Evolutionary conservation across 371 early-diverging fungal species (phyloP).

Genomic region (Thermomucor indicae-seudaticae): DNA sequence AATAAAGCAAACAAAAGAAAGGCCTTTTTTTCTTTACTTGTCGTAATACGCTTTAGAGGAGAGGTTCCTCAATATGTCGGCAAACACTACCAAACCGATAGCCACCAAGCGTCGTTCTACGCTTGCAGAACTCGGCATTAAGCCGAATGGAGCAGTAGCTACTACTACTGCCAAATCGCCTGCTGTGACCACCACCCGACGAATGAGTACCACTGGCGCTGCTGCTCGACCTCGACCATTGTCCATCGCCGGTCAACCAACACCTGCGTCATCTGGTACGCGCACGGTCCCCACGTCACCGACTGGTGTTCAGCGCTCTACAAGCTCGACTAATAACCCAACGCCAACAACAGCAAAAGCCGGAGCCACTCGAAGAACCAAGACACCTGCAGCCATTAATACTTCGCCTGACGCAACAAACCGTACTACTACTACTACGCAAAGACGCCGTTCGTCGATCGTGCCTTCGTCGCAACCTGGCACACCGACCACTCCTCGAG

Average conservation of each 20-base stretch:
- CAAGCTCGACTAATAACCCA: conserved; percentile 6
- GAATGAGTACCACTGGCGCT: conserved; percentile 3
- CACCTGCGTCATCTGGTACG: conserved; percentile 7
- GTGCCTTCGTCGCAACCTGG: background rate
- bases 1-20: too few relatives aligned
- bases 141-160: conserved; percentile 14
- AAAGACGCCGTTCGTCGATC: conserved; percentile 13
- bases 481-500: background rate
- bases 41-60: too few relatives aligned
- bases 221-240: conserved; percentile 9
- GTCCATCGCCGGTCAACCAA: conserved; percentile 15
- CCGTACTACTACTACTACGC: conserved; percentile 11
- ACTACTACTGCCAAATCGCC: conserved; percentile 12
- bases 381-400: conserved; percentile 17
- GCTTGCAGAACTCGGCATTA: conserved; percentile 36
- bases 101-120: conserved; percentile 25
- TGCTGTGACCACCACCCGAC: conserved; percentile 12
- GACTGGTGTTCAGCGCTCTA: conserved; percentile 18
- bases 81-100: background rate
- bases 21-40: too few relatives aligned
- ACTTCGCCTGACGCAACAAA: conserved; percentile 7
- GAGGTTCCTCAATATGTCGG: background rate
- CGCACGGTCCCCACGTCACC: conserved; percentile 18
- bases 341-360: conserved; percentile 7
- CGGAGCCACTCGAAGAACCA: background rate